Evolutionary conservation across 495 filamentous ascomycete species (phyloP).

Genomic region (Penicillium samsonianum): DNA sequence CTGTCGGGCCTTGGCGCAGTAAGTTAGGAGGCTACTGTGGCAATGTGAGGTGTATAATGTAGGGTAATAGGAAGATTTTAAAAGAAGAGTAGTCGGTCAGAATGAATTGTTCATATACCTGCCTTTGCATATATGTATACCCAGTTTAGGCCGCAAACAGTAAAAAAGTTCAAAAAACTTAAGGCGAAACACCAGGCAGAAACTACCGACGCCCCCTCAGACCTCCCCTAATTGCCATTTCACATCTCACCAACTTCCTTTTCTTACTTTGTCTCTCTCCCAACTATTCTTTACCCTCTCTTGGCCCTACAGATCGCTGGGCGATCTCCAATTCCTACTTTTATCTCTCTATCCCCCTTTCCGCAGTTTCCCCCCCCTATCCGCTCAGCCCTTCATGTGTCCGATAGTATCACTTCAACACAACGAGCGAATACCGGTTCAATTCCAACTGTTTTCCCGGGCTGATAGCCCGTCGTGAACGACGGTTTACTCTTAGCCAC

Average conservation of each 20-base stretch:
- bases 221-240: constrained; percentile 6
- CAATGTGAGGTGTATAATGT: background rate
- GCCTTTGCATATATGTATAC: background rate
- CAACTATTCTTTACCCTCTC: constrained; percentile 9
- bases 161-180: background rate
- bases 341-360: background rate
- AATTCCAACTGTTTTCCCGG: constrained; percentile 29
- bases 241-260: constrained; percentile 16
- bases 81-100: constrained; percentile 9
- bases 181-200: constrained; percentile 12
- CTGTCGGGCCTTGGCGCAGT: constrained; percentile 10
- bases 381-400: constrained; percentile 47
- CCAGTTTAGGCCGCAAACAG: constrained; percentile 7
- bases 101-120: background rate
- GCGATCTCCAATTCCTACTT: constrained; percentile 29
- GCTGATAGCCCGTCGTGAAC: constrained; percentile 30
- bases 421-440: constrained; percentile 27
- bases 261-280: constrained; percentile 7
- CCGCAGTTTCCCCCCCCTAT: constrained; percentile 21
- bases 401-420: constrained; percentile 33
- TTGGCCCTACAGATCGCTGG: constrained; percentile 39
- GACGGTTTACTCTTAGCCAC: background rate
- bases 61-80: background rate
- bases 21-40: constrained; percentile 11
- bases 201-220: constrained; percentile 12